A percentile compares a stretch with the other conserved stretches of the same genome.
Evolutionary conservation across 192 early-diverging fungal species (phyloP).

Genomic region (Coemansia sp.): DNA sequence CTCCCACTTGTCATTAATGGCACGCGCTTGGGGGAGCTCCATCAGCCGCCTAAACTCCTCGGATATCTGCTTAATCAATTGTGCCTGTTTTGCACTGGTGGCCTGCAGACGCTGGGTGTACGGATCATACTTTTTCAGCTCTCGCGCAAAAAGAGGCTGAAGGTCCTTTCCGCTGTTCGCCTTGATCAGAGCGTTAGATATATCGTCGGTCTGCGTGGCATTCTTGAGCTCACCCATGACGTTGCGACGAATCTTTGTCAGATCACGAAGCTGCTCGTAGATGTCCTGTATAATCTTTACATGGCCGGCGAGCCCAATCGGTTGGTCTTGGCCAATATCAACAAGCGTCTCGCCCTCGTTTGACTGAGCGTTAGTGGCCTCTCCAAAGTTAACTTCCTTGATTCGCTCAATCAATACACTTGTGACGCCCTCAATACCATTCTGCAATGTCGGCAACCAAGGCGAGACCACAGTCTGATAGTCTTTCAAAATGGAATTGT

Average conservation of each 20-base stretch:
- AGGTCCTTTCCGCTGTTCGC: constrained; percentile 69
- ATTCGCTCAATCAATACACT: constrained; percentile 54
- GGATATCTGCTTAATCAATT: constrained; percentile 73
- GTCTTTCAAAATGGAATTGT: constrained; percentile 55
- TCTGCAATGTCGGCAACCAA: constrained; percentile 47
- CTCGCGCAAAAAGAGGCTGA: constrained; percentile 87
- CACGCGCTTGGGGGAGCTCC: constrained; percentile 68
- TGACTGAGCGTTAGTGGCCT: constrained; percentile 21
- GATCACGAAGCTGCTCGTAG: constrained; percentile 43
- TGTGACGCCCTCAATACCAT: constrained; percentile 50
- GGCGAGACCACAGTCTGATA: constrained; percentile 43
- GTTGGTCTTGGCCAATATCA: constrained; percentile 57
- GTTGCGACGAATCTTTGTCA: constrained; percentile 49
- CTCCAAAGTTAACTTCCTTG: constrained; percentile 44
- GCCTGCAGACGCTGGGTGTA: constrained; percentile 72
- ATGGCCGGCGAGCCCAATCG: constrained; percentile 42
- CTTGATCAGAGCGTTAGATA: constrained; percentile 53
- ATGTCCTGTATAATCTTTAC: constrained; percentile 42
- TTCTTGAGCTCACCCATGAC: constrained; percentile 58
- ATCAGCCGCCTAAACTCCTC: constrained; percentile 73
- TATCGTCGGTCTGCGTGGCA: constrained; percentile 80
- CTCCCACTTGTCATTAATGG: constrained; percentile 70
- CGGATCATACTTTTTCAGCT: constrained; percentile 88
- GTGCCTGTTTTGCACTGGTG: constrained; percentile 72
- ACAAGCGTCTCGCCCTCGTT: constrained; percentile 58